phyloP scores from a whole-genome alignment of 495 filamentous ascomycete genomes.

The Penicillium pancosmium region DNA sequence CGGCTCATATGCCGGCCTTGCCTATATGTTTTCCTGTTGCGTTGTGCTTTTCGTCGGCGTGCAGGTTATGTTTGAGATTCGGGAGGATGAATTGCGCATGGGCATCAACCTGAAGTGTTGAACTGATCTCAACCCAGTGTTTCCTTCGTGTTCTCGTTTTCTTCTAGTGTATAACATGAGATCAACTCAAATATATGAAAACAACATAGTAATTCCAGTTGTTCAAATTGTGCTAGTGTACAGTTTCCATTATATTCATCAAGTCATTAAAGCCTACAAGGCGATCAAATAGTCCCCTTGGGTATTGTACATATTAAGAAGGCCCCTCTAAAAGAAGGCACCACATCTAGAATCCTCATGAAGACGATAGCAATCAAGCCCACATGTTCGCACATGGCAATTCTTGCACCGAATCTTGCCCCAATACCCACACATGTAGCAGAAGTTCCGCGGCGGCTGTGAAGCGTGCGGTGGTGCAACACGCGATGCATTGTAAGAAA shows the following conservation, averaged over 20 bases:
- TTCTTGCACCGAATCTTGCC: conserved; percentile 81
- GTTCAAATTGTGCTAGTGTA: conserved; percentile 21
- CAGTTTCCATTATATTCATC: conserved; percentile 29
- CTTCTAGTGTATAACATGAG: background rate
- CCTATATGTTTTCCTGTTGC: conserved; percentile 73
- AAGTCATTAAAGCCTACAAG: conserved; percentile 20
- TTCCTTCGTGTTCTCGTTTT: too few relatives aligned
- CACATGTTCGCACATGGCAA: conserved; percentile 80
- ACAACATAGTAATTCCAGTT: conserved; percentile 7
- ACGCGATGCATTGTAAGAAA: conserved; percentile 80
- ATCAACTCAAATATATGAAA: conserved; percentile 1
- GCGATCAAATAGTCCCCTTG: background rate
- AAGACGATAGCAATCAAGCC: conserved; percentile 74
- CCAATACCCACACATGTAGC: conserved; percentile 93
- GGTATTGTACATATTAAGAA: conserved; percentile 17
- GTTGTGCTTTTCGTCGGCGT: conserved; percentile 76
- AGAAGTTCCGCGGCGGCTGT: conserved; percentile 72
- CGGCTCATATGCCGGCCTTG: conserved; percentile 69
- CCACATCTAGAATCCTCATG: conserved; percentile 84
- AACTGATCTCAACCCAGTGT: conserved; percentile 2
- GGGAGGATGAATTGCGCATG: conserved; percentile 77
- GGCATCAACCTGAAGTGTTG: conserved; percentile 89
- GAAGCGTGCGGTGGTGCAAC: conserved; percentile 52
- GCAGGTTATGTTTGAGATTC: conserved; percentile 95
- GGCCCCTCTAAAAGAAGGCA: conserved; percentile 48